These are phyloP conservation scores for Strigomonas culicis DNA, from an alignment of 208 protist genomes.

Conservation along the genomic window DNA sequence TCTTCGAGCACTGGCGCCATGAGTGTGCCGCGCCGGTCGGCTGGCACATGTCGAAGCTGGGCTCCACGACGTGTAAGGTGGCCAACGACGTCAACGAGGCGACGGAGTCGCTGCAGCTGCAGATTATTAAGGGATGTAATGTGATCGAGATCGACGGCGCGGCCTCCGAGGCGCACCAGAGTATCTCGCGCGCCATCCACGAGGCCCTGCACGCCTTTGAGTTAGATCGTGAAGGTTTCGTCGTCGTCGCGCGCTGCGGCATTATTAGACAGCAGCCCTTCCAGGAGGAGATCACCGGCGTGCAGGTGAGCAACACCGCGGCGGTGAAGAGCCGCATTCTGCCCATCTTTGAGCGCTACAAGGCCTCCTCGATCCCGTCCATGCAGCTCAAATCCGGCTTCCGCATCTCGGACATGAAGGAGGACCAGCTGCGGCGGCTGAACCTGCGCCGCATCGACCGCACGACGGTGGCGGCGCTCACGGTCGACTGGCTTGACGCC, in stretches of 20 bases:
- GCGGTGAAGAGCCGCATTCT: conserved; percentile 76
- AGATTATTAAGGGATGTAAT: conserved; percentile 89
- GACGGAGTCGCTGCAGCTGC: conserved; percentile 83
- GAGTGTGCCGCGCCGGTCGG: conserved; percentile 63
- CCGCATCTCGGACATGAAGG: conserved; percentile 67
- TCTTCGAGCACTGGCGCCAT: conserved; percentile 82
- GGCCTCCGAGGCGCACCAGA: conserved; percentile 77
- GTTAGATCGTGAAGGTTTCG: conserved; percentile 82
- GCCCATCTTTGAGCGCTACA: conserved; percentile 84
- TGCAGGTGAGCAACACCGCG: conserved; percentile 74
- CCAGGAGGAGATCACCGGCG: conserved; percentile 73
- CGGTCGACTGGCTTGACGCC: conserved; percentile 85
- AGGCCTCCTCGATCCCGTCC: conserved; percentile 80
- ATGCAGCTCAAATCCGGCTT: conserved; percentile 84
- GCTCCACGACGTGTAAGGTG: conserved; percentile 86
- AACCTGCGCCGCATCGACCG: conserved; percentile 66
- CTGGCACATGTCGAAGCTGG: conserved; percentile 81
- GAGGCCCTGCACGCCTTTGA: conserved; percentile 84
- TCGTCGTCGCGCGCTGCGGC: conserved; percentile 71
- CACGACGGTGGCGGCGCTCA: conserved; percentile 60
- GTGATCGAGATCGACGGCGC: conserved; percentile 85
- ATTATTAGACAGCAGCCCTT: conserved; percentile 75
- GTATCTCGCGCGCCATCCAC: conserved; percentile 65
- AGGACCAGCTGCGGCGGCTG: conserved; percentile 64
- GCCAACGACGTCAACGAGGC: conserved; percentile 75